These are phyloP conservation scores for Decorospora gaudefroyi DNA, from an alignment of 2,329 filamentous ascomycete species.

Conservation along the genomic window DNA sequence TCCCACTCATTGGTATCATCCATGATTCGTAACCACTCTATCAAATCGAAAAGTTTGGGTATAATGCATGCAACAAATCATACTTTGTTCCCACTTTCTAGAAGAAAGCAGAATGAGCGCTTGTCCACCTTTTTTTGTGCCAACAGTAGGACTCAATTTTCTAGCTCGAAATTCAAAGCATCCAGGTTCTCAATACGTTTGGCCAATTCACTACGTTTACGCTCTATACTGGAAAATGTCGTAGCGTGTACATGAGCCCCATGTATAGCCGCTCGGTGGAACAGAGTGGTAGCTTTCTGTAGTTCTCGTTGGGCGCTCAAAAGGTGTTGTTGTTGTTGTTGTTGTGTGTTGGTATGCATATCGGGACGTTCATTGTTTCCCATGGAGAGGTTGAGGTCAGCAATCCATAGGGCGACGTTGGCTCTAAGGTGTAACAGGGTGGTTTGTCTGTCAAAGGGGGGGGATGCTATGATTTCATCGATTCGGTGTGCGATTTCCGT, in stretches of 20 bases:
- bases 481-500: slow-evolving; percentile 68
- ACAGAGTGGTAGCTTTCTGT: slow-evolving; percentile 27
- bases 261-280: slow-evolving; percentile 30
- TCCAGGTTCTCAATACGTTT: slow-evolving; percentile 7
- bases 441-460: slow-evolving; percentile 70
- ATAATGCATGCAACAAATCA: no score
- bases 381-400: slow-evolving; percentile 69
- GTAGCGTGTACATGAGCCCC: slow-evolving; percentile 21
- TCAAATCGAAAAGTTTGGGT: no score
- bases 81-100: no score
- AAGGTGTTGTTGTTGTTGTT: slow-evolving; percentile 7
- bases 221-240: slow-evolving; percentile 24
- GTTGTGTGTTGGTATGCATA: slow-evolving; percentile 2
- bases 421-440: slow-evolving; percentile 72
- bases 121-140: no score
- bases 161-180: no score
- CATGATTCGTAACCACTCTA: no score
- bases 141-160: no score
- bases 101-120: no score
- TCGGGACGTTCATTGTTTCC: slow-evolving; percentile 20
- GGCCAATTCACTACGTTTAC: slow-evolving; percentile 24
- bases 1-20: no score
- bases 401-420: slow-evolving; percentile 75
- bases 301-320: slow-evolving; percentile 28
- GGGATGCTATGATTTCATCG: slow-evolving; percentile 69